phyloP scores from a whole-genome alignment of 2,329 filamentous ascomycete species.

The Penicillium sp. region DNA sequence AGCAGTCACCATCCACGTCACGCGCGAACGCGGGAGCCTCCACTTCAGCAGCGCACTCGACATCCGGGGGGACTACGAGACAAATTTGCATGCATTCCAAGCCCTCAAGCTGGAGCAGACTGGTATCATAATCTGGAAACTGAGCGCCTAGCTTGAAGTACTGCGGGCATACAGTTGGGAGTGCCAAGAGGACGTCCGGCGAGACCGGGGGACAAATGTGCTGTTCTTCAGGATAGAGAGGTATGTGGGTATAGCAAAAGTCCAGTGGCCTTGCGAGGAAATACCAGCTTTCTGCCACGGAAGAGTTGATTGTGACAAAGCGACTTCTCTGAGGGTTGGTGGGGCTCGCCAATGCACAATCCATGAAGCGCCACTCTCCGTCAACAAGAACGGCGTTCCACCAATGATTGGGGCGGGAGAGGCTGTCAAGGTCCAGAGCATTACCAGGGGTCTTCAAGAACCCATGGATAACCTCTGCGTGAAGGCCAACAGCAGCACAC shows the following conservation, averaged over 20 bases:
- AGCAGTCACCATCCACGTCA: constrained; percentile 86
- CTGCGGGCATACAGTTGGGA: constrained; percentile 81
- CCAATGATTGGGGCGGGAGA: constrained; percentile 91
- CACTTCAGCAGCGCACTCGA: constrained; percentile 90
- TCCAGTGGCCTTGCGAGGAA: constrained; percentile 88
- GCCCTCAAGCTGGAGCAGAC: constrained; percentile 79
- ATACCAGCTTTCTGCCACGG: constrained; percentile 82
- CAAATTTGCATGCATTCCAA: constrained; percentile 91
- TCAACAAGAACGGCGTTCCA: constrained; percentile 96
- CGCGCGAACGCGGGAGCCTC: constrained; percentile 78
- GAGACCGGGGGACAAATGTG: constrained; percentile 88
- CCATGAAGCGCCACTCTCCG: constrained; percentile 93
- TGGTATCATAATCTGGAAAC: constrained; percentile 89
- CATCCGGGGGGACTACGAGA: constrained; percentile 81
- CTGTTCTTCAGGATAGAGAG: constrained; percentile 82
- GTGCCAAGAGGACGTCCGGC: constrained; percentile 78
- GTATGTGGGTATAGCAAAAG: constrained; percentile 93
- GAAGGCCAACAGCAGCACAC: constrained; percentile 85
- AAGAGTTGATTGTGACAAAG: constrained; percentile 72
- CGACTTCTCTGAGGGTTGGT: constrained; percentile 78
- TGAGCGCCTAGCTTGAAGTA: constrained; percentile 82
- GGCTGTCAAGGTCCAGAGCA: constrained; percentile 72
- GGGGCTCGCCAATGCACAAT: constrained; percentile 86
- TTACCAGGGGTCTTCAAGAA: constrained; percentile 92
- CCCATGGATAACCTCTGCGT: constrained; percentile 82